Evolutionary conservation across 495 filamentous ascomycete genomes (phyloP).

Genomic region (Aspergillus asperescens): DNA sequence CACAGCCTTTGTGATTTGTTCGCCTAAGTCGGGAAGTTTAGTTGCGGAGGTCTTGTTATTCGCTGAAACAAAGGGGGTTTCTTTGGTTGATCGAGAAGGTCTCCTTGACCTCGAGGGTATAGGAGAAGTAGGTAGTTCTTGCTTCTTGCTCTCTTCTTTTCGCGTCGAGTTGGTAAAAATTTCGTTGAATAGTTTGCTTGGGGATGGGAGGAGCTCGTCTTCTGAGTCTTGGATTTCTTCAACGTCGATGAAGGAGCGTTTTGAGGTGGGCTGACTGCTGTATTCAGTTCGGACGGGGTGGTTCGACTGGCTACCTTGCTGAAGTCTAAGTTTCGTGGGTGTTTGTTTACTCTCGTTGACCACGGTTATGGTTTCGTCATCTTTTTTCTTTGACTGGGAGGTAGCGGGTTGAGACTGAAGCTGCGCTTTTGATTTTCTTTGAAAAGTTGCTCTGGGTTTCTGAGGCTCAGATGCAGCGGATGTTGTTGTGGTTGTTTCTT

Average conservation of each 20-base stretch:
- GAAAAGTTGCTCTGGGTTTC: conserved; percentile 2
- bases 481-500: neutral
- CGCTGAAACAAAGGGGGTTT: neutral
- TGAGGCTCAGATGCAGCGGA: conserved; percentile 8
- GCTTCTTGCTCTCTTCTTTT: neutral
- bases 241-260: conserved; percentile 26
- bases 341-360: neutral
- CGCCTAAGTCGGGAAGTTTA: conserved; percentile 49
- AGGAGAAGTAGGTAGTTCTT: conserved; percentile 4
- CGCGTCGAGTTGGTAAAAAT: conserved; percentile 10
- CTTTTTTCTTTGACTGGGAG: neutral
- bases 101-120: neutral
- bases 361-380: neutral
- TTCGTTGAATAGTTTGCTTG: conserved; percentile 26
- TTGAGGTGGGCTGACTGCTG: neutral
- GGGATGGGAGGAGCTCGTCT: conserved; percentile 37
- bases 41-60: conserved; percentile 10
- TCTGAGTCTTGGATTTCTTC: conserved; percentile 68
- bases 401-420: conserved; percentile 7
- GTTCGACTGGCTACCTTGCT: neutral
- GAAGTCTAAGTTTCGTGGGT: neutral
- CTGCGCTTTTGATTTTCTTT: conserved; percentile 12
- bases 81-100: neutral
- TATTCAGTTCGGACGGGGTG: no score
- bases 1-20: conserved; percentile 63